phyloP scores from a whole-genome alignment of 1,284 basidiomycete genomes.

The Rhodotorula sp. region DNA sequence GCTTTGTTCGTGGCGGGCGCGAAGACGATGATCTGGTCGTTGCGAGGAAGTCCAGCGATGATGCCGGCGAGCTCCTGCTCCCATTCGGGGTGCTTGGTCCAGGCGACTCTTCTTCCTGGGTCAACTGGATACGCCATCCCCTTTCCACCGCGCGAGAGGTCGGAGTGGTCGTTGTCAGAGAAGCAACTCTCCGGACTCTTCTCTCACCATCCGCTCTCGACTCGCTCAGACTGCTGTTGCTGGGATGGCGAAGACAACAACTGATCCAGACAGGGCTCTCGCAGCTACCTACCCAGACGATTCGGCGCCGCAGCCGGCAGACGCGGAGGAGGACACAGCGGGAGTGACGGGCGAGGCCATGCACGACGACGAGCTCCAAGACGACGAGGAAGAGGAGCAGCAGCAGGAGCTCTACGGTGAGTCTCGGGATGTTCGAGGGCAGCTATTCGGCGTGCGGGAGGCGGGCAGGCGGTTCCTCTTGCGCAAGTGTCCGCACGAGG shows the following conservation, averaged over 20 bases:
- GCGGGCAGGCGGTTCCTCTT: not conserved
- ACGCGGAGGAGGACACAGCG: constrained; percentile 10
- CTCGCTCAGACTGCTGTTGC: not conserved
- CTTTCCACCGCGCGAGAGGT: too few species aligned
- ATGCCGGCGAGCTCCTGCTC: too few species aligned
- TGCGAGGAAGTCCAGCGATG: too few species aligned
- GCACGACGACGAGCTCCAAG: constrained; percentile 37
- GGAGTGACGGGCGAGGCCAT: constrained; percentile 23
- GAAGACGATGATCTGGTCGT: constrained; percentile 1
- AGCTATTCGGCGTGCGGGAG: too few species aligned
- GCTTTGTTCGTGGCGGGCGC: not conserved
- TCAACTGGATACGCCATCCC: constrained; percentile 8
- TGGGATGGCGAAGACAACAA: not conserved
- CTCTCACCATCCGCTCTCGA: not conserved
- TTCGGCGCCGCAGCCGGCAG: not conserved
- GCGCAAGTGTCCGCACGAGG: too few species aligned
- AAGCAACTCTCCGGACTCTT: not conserved
- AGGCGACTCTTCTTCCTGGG: constrained; percentile 10
- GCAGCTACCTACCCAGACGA: not conserved
- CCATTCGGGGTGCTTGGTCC: not conserved
- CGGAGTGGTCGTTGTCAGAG: too few species aligned
- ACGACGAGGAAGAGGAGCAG: constrained; percentile 38
- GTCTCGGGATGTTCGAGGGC: not conserved
- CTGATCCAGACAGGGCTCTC: not conserved
- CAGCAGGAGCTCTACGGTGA: constrained; percentile 39